A percentile compares a stretch with the other conserved stretches of the same genome.
Evolutionary conservation across 371 early-diverging fungal species (phyloP).

Genomic region (Nematocida parisii): DNA sequence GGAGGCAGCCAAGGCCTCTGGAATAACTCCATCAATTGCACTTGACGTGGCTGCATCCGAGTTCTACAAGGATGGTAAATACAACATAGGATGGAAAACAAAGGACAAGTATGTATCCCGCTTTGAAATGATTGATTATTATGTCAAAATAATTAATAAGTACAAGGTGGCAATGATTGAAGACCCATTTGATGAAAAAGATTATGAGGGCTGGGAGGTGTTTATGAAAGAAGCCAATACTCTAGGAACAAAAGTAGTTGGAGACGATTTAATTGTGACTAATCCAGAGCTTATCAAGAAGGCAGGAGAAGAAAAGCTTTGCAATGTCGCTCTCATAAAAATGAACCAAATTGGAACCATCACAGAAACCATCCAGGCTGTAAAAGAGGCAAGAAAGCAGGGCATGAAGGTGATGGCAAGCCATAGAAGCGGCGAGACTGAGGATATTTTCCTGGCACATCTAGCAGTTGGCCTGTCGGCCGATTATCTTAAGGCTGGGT

Average conservation of each 20-base stretch:
- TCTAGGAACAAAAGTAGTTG: constrained; percentile 80
- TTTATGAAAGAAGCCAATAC: constrained; percentile 72
- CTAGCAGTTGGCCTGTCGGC: constrained; percentile 89
- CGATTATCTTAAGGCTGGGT: constrained; percentile 97
- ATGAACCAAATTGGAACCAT: constrained; percentile 98
- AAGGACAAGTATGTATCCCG: constrained; percentile 70
- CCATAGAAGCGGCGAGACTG: constrained; percentile 96
- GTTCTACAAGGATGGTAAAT: constrained; percentile 54
- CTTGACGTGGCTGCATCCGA: constrained; percentile 93
- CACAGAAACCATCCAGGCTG: constrained; percentile 86
- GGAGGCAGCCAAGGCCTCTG: constrained; percentile 82
- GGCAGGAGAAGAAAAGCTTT: constrained; percentile 84
- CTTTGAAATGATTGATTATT: constrained; percentile 77
- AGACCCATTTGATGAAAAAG: constrained; percentile 98
- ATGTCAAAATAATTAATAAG: constrained; percentile 77
- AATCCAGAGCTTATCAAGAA: constrained; percentile 83
- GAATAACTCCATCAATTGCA: constrained; percentile 79
- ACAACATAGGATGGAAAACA: constrained; percentile 38
- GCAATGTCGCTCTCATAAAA: constrained; percentile 89
- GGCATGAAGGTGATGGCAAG: constrained; percentile 98
- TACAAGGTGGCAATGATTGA: constrained; percentile 85
- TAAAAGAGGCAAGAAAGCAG: constrained; percentile 72
- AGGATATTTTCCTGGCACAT: constrained; percentile 94
- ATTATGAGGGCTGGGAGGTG: constrained; percentile 83
- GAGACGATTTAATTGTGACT: constrained; percentile 96